These are phyloP conservation scores for Cryptococcus sp. DNA, from an alignment of 1,284 basidiomycete genomes.

Conservation along the genomic window DNA sequence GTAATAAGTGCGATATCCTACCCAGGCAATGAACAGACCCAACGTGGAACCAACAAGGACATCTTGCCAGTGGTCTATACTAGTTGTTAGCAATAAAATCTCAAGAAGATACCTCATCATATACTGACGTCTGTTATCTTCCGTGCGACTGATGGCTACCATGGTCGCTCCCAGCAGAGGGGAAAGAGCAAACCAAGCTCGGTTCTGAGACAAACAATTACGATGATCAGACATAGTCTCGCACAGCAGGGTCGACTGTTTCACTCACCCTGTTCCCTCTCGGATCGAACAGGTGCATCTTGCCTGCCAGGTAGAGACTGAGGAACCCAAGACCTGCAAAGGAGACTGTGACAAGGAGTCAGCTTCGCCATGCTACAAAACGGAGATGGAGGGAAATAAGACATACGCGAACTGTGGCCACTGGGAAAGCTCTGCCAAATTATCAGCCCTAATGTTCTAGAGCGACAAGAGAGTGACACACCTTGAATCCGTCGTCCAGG, in stretches of 20 bases:
- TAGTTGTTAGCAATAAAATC: not conserved
- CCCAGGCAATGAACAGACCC: slow-evolving; percentile 71
- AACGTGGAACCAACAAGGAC: slow-evolving; percentile 76
- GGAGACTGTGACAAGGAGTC: slow-evolving; percentile 61
- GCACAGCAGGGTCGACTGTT: not conserved
- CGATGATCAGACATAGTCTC: not conserved
- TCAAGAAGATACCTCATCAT: not conserved
- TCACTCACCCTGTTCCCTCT: slow-evolving; percentile 70
- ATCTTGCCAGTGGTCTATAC: slow-evolving; percentile 83
- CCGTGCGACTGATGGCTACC: slow-evolving; percentile 86
- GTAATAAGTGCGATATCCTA: slow-evolving; percentile 68
- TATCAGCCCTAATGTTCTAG: not conserved
- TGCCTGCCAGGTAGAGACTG: slow-evolving; percentile 83
- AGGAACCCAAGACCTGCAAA: slow-evolving; percentile 92
- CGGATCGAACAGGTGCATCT: slow-evolving; percentile 84
- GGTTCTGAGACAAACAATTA: slow-evolving; percentile 57
- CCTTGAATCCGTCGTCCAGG: slow-evolving; percentile 80
- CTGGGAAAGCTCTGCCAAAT: slow-evolving; percentile 72
- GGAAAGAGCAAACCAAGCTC: slow-evolving; percentile 77
- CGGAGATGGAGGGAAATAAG: not conserved
- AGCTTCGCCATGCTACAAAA: not conserved
- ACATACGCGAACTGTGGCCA: slow-evolving; percentile 64
- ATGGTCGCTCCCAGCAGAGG: slow-evolving; percentile 78
- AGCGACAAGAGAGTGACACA: slow-evolving; percentile 15
- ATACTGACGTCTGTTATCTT: slow-evolving; percentile 78